Evolutionary conservation across 352 stramenopile species (phyloP), one percentile per base, ranked within the genome.

Genomic region (Phytophthora lateralis): DNA sequence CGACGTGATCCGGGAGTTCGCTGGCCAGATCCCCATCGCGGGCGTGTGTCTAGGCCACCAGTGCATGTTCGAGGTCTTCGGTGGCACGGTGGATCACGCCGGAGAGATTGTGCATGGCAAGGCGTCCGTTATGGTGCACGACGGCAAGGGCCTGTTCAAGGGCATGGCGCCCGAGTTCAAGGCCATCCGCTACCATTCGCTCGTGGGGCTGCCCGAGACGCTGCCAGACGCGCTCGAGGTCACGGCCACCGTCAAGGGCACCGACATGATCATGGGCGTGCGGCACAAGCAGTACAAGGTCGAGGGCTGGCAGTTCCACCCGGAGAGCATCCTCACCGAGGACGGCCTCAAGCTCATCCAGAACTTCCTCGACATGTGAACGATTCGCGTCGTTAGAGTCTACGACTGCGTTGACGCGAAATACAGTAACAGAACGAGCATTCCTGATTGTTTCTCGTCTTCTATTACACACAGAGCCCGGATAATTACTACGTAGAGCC

Each of bases 41-140:
- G 88, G 88, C 27, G 81, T 96, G 38, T 96, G 88, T 53, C 72
- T 96, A 27, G 85, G 87, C 29, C 78, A 91, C 50, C 88, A 96
- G 61, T 88, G 77, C 62, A 95, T 96, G 81, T 95, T 83, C 59
- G 88, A 96, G 53, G 88, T 95, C 21, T 96, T 93, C 58, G 88
- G 88, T 29, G 88, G 88, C 44, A 95, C 76, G 2, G 87, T 96
- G 32, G 83, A 80, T 60, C 83, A 92, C 66, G 88, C 88, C 0
- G 88, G 88, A 9, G 88, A 96, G 70, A 95, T 96, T 55, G 76
- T 95, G 60, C 88, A 96, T 65, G 88, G 88, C 68, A 96, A 96
- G 68, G 76, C 88, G 55, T 93, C 85, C 34, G 76, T 84, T 1
- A 96, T 96, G 72, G 66, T 80, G 48, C 82, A 91, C 68, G 88